Percentiles rank a stretch among this genome's conserved stretches.
phyloP scores from a whole-genome alignment of 768 basidiomycete species.

The Lentinula raphanica region DNA sequence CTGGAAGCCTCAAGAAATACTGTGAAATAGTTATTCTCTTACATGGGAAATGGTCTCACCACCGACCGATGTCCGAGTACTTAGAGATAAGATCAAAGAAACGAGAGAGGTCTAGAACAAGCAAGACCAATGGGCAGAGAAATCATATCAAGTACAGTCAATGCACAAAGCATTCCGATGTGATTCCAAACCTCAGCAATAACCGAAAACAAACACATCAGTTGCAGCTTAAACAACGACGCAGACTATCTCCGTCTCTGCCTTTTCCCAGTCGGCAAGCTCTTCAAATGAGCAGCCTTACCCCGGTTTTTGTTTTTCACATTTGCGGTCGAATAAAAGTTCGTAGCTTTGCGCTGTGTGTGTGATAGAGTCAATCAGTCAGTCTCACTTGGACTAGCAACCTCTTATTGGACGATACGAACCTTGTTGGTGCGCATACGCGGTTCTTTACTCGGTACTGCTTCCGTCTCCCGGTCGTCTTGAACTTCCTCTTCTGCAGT shows the following conservation, averaged over 20 bases:
- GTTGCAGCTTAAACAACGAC: too few species aligned
- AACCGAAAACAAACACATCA: too few species aligned
- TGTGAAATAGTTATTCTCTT: neutral
- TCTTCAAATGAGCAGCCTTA: conserved; percentile 57
- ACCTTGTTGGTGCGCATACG: conserved; percentile 96
- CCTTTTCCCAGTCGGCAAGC: conserved; percentile 49
- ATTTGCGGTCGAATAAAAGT: conserved; percentile 83
- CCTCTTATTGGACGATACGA: conserved; percentile 9
- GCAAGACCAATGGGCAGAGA: too few species aligned
- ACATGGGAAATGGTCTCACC: too few species aligned
- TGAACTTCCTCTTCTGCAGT: conserved; percentile 2
- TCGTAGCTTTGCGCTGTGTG: conserved; percentile 75
- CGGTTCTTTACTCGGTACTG: conserved; percentile 45
- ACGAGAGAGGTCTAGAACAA: too few species aligned
- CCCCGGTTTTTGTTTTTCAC: conserved; percentile 83
- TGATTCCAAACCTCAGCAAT: too few species aligned
- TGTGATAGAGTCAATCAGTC: neutral
- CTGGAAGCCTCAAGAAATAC: neutral
- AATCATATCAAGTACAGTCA: too few species aligned
- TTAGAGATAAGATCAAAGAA: too few species aligned
- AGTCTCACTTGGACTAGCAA: neutral
- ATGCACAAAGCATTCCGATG: too few species aligned
- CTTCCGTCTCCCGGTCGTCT: conserved; percentile 12
- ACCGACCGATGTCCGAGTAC: neutral
- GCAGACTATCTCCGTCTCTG: neutral